A percentile compares a stretch with the other conserved stretches of the same genome.
Evolutionary conservation across 305 asterid genomes (phyloP).

Genomic region (Plantago coronopus): DNA sequence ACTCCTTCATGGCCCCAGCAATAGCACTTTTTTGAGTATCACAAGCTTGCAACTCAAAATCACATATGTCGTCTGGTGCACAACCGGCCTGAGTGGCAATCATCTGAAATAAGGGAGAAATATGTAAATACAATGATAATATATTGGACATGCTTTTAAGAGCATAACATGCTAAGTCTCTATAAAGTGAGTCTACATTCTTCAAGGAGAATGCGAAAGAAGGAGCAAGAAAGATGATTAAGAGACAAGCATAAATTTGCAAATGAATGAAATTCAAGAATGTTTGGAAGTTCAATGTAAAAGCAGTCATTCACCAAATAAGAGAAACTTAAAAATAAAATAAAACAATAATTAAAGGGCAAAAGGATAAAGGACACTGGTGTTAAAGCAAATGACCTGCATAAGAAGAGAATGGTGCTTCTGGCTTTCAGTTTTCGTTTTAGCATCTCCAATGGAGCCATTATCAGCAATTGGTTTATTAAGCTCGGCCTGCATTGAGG

Average conservation of each 20-base stretch:
- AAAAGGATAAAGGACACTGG: conserved; percentile 11
- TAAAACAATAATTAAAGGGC: conserved; percentile 16
- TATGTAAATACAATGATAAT: background rate
- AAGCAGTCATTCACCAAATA: background rate
- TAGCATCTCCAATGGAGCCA: conserved; percentile 42
- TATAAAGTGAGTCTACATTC: background rate
- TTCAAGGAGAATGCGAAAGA: background rate
- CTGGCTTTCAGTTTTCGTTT: conserved; percentile 32
- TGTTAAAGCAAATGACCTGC: conserved; percentile 44
- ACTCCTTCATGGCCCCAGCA: conserved; percentile 90
- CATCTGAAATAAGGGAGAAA: conserved; percentile 35
- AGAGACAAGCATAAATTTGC: background rate
- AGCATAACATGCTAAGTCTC: background rate
- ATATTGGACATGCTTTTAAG: conserved; percentile 13
- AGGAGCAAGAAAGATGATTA: background rate
- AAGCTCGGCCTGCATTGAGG: conserved; percentile 62
- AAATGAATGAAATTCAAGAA: background rate
- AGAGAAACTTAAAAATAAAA: conserved; percentile 7
- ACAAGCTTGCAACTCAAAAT: conserved; percentile 92
- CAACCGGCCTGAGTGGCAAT: conserved; percentile 69
- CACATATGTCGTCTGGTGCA: conserved; percentile 74
- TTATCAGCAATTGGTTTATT: conserved; percentile 51
- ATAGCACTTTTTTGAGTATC: conserved; percentile 88
- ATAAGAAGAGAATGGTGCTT: conserved; percentile 84
- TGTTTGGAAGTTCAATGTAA: conserved; percentile 5